Conservation (phyloP, 352 stramenopile species). For the Phytophthora sansomeana region DNA sequence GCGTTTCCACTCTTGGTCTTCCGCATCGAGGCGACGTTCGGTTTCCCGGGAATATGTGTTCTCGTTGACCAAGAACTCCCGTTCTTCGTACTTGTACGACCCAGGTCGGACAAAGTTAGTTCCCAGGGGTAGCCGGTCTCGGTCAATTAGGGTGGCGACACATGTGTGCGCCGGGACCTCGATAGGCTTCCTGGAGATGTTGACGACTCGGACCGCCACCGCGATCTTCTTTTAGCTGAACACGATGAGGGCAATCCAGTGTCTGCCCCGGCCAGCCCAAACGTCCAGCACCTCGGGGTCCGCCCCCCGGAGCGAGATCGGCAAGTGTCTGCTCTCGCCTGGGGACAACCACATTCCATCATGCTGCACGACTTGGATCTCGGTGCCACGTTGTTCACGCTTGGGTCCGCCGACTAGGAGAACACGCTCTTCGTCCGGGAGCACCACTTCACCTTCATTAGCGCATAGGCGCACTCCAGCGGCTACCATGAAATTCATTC, state of each 20-base stretch:
- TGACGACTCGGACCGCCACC: no score
- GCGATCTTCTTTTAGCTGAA: no score
- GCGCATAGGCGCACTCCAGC: conserved; percentile 24
- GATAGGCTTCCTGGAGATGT: no score
- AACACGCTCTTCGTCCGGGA: conserved; percentile 5
- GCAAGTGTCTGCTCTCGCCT: not conserved
- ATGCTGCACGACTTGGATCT: not conserved
- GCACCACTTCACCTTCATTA: not conserved
- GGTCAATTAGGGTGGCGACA: not conserved
- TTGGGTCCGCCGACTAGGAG: not conserved
- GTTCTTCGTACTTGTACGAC: conserved; percentile 1
- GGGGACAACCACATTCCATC: not conserved
- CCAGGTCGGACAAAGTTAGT: conserved; percentile 9
- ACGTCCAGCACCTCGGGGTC: no score
- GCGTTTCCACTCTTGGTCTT: not conserved
- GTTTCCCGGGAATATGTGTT: not conserved
- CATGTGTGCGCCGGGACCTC: not conserved
- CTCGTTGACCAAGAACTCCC: conserved; percentile 1
- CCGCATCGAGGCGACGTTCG: not conserved
- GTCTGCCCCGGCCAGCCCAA: no score
- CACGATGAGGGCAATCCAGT: no score
- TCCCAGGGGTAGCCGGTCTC: not conserved
- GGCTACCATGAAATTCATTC: conserved; percentile 38
- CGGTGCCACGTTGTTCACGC: not conserved
- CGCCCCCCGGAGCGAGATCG: no score